Base-by-base conservation (phyloP, 1,284 basidiomycete species). In the Sanguinoderma infundibulare region DNA sequence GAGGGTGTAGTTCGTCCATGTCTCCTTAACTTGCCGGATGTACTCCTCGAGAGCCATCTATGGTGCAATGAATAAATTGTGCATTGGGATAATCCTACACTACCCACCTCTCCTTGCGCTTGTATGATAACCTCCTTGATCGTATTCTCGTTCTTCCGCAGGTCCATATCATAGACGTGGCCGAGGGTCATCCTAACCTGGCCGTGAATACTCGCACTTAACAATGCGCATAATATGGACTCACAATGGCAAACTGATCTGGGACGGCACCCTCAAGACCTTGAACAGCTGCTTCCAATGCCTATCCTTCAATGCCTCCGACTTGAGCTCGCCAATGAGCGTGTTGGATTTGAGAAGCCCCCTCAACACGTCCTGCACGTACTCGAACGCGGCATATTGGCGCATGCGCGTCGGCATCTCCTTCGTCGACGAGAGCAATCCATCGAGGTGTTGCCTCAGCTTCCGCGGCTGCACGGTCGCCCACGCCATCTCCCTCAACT, bases 241-340 rank as follows among this genome's bases (percentile, higher is more conserved):
- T 69, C 71, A 93, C 91, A 91, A 78, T 34, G 83, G 85, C 67
- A 89, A 78, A 69, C 81, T 91, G 61, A 89, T 87, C 65, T 86
- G 87, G 26, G 81, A 83, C 36, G 84, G 86, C 66, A 89, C 79
- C 73, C 81, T 86, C 60, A 99, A 79, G n/a, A 86, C 86, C 77
- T 98, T 98, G 87, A 97, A 98, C 28, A 99, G 81, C 74, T 98
- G 92, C 70, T 96, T 94, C 98, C 98, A 99, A 76, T 99, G 98
- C 60, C 98, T 87, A 72, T 99, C 97, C 74, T 98, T 95, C 70
- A 99, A 80, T 1, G 97, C 97, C 72, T 99, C 98, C 9, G 95
- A 97, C 77, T 98, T 98, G 70, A 99, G 83, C 76, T 99, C 98
- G 22, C 89, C 87, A 34, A 99, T 84, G 66, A 98, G 81, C 1